Evolutionary conservation across 163 green algal genomes (phyloP).

Genomic region (Coccomyxa subellipsoidea): DNA sequence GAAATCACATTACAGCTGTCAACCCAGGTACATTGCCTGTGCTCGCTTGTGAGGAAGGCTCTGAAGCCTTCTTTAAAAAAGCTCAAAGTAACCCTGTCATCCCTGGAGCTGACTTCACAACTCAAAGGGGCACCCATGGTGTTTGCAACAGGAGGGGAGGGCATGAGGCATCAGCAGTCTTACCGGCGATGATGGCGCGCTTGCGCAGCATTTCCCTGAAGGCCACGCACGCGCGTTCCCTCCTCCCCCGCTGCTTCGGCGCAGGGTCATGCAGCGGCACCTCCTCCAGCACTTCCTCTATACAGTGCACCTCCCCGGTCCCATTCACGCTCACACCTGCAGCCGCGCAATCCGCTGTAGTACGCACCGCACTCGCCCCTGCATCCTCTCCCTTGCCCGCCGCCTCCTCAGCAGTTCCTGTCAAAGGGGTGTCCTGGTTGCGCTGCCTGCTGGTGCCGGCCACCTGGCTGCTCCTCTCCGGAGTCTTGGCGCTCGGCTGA

Average conservation of each 20-base stretch:
- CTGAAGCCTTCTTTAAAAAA: no score
- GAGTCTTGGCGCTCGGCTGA: background rate
- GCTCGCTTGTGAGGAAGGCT: no score
- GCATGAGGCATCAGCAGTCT: background rate
- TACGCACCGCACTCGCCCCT: background rate
- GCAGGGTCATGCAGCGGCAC: background rate
- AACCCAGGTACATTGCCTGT: no score
- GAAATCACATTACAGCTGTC: no score
- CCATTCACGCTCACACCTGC: background rate
- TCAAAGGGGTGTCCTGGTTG: background rate
- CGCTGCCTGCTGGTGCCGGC: background rate
- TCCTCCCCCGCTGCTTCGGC: background rate
- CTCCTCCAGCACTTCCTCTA: background rate
- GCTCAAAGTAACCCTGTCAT: no score
- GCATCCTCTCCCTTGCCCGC: background rate
- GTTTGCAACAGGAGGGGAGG: no score
- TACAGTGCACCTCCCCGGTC: background rate
- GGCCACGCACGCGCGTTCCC: background rate
- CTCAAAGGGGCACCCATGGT: no score
- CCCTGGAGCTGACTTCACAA: no score
- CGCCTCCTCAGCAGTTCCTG: background rate
- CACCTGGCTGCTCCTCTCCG: background rate
- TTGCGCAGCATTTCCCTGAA: slow-evolving; percentile 46
- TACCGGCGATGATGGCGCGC: slow-evolving; percentile 32
- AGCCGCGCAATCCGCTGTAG: background rate